Evolutionary conservation across 208 protist species (phyloP).

Genomic region (Trypanosoma rangeli): DNA sequence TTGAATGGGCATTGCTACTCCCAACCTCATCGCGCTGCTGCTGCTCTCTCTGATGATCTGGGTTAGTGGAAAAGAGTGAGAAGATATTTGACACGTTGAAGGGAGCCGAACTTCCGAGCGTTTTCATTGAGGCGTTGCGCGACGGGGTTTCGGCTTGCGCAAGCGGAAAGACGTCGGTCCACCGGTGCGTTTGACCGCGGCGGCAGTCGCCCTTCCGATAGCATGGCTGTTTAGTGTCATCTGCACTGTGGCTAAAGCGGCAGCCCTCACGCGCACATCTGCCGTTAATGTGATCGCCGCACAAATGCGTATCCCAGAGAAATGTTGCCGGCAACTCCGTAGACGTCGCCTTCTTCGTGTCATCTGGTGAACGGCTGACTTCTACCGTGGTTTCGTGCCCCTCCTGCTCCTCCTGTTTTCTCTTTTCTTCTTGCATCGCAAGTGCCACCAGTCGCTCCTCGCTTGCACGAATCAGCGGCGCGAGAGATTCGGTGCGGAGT

Average conservation of each 20-base stretch:
- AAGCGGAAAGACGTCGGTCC: slow-evolving; percentile 29
- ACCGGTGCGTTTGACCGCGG: slow-evolving; percentile 58
- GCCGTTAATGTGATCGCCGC: slow-evolving; percentile 62
- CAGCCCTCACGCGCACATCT: slow-evolving; percentile 43
- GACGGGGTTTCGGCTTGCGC: background rate
- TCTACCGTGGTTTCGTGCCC: too few relatives aligned
- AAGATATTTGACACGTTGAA: slow-evolving; percentile 14
- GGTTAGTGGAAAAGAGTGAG: slow-evolving; percentile 34
- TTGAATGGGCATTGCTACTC: background rate
- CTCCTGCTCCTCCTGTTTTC: slow-evolving; percentile 5
- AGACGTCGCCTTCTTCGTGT: background rate
- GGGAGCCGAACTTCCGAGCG: slow-evolving; percentile 17
- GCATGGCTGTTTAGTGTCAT: slow-evolving; percentile 66
- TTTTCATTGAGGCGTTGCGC: background rate
- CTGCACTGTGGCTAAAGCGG: slow-evolving; percentile 66
- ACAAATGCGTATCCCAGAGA: slow-evolving; percentile 65
- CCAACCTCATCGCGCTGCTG: background rate
- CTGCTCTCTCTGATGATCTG: slow-evolving; percentile 27
- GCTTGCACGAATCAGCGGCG: slow-evolving; percentile 71
- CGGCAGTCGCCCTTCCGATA: slow-evolving; percentile 61
- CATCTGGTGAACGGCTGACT: background rate
- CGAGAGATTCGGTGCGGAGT: slow-evolving; percentile 59
- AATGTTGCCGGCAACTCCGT: slow-evolving; percentile 37
- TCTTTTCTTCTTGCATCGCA: slow-evolving; percentile 15
- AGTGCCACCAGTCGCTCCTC: slow-evolving; percentile 48